Percentiles rank a stretch among this genome's conserved stretches.
Conservation (phyloP, 441 rosid species). For the Brassica balearica region DNA sequence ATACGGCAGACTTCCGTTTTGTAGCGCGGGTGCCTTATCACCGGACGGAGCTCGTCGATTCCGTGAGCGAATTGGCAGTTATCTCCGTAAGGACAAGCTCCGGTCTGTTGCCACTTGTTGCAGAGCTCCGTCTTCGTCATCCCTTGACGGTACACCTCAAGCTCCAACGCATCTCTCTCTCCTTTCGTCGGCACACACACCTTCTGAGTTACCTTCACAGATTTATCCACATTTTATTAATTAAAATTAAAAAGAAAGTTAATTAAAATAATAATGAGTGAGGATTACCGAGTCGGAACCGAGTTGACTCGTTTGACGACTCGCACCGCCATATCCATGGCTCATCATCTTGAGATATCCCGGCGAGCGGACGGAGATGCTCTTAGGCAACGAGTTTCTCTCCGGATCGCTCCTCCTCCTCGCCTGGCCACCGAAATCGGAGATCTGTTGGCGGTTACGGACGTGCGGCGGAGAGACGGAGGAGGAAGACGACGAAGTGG, state of each 20-base stretch:
- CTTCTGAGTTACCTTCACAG: constrained; percentile 47
- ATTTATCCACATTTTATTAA: not conserved
- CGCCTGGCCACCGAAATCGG: constrained; percentile 44
- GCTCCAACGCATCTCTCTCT: constrained; percentile 57
- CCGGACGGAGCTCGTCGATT: constrained; percentile 73
- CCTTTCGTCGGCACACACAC: constrained; percentile 50
- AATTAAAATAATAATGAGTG: not conserved
- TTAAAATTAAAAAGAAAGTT: not conserved
- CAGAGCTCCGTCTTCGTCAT: constrained; percentile 84
- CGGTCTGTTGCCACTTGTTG: constrained; percentile 91
- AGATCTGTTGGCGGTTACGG: constrained; percentile 44
- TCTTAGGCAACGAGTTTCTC: constrained; percentile 59
- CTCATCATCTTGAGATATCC: constrained; percentile 47
- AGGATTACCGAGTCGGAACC: constrained; percentile 43
- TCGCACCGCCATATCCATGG: constrained; percentile 42
- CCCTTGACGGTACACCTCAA: constrained; percentile 76
- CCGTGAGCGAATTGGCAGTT: constrained; percentile 90
- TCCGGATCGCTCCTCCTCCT: constrained; percentile 38
- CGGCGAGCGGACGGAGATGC: constrained; percentile 64
- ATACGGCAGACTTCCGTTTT: constrained; percentile 78
- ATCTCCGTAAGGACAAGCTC: constrained; percentile 72
- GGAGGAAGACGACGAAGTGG: constrained; percentile 39
- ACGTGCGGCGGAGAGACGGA: constrained; percentile 48
- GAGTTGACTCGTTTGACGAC: constrained; percentile 46
- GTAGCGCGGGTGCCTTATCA: constrained; percentile 80